Evolutionary conservation across 331 rosid genomes (phyloP), one percentile per base, ranked within the genome.

Genomic region (Ulmus americana): DNA sequence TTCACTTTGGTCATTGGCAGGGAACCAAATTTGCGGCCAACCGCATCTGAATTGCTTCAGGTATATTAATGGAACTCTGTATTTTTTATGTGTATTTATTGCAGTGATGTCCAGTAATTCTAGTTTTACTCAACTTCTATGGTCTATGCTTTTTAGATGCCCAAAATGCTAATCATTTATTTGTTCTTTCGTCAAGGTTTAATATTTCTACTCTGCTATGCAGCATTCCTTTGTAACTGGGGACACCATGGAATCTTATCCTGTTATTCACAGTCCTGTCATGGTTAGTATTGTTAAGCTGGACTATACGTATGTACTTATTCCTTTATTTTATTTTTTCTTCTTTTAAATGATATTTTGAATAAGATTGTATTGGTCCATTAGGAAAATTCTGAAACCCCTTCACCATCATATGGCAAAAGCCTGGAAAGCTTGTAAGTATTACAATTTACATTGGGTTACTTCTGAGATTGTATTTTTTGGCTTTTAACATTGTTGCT

Each of bases 191-290:
- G 43, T 42, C 56, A 38, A 44, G 72, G 67, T 64, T 53, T 80
- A 73, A 77, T 71, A 45, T 39, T 53, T 61, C 39, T 12, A 39
- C 44, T 81, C 59, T 82, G 46, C 45, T 41, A 22, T 81, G 86
- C 86, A 95, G 99, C 97, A 90, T 80, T 92, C 89, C 71, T 95
- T 90, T 88, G 95, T 90, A 55, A 84, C 88, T 9, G 92, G 99
- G 7, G 70, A 85, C 64, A 51, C 61, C 8, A 20, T 65, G 70
- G 80, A 79, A 70, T 73, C 77, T 61, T 67, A 59, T 78, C 60
- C 81, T 65, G 47, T 14, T 57, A 61, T 76, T 52, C 13, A 43
- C 68, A 14, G 67, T 61, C 56, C 85, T 63, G 76, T 59, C 74
- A 59, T 55, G 97, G 99, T 95, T 78, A 69, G 94, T 68, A 61